phyloP scores from a whole-genome alignment of 805 yeast genomes.

The Pichia gijzeniarum region DNA sequence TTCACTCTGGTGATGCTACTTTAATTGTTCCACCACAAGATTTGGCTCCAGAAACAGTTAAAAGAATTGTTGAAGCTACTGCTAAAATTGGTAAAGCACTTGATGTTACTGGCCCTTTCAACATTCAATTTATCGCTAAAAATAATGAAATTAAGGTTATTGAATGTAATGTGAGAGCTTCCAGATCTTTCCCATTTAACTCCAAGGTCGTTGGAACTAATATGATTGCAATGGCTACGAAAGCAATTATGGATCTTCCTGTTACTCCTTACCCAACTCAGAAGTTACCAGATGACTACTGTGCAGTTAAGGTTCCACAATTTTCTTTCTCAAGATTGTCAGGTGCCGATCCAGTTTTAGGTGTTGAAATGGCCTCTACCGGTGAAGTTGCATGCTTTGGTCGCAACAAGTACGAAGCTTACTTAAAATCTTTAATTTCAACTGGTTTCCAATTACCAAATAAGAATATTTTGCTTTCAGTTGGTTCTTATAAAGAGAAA shows the following conservation, averaged over 20 bases:
- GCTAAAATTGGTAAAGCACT: conserved; percentile 94
- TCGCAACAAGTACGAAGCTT: conserved; percentile 93
- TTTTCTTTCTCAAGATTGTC: conserved; percentile 94
- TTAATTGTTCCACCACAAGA: conserved; percentile 96
- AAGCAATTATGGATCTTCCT: conserved; percentile 86
- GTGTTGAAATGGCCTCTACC: conserved; percentile 99
- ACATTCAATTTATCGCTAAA: conserved; percentile 94
- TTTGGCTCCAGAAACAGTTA: conserved; percentile 83
- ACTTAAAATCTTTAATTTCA: conserved; percentile 87
- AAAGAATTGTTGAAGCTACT: conserved; percentile 88
- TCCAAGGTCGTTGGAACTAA: conserved; percentile 96
- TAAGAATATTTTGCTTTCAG: conserved; percentile 86
- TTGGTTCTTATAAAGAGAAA: conserved; percentile 97
- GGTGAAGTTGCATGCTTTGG: conserved; percentile 99
- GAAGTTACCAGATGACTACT: conserved; percentile 86
- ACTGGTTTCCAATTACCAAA: conserved; percentile 94
- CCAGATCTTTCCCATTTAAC: conserved; percentile 98
- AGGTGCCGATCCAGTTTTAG: conserved; percentile 96
- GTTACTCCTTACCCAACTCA: conserved; percentile 86
- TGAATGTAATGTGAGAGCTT: conserved; percentile 98
- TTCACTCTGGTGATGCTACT: conserved; percentile 98
- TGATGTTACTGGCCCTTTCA: conserved; percentile 95
- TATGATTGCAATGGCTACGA: conserved; percentile 94
- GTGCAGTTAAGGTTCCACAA: conserved; percentile 95
- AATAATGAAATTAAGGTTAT: conserved; percentile 94